Base-by-base conservation (phyloP, 257 asterid species). In the Jacaranda mimosifolia region DNA sequence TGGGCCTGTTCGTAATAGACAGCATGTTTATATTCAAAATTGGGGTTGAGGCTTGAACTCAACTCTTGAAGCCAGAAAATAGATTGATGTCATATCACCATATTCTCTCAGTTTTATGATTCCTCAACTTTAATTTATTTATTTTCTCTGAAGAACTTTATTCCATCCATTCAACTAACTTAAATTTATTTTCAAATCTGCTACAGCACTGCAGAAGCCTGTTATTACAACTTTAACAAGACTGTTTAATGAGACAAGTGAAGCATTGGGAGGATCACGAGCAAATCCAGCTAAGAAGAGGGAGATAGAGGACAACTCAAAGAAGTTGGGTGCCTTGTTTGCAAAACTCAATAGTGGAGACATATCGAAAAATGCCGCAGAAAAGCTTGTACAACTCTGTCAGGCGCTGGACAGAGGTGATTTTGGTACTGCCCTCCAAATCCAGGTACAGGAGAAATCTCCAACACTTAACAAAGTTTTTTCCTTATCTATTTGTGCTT, bases 261-360 rank as follows among this genome's bases (percentile, higher is more conserved):
- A 91, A 88, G 96, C 92, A 48, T 75, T 93, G 83, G 99, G 99
- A 60, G 99, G 99, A 46, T 18, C 91, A 63, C 90, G 92, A 13
- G 99, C 99, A 73, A 89, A 89, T 87, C 94, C 99, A 18, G 93
- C 94, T 36, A 93, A 89, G 93, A 93, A 85, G 85, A 90, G 97
- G 76, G 99, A 95, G 83, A 95, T 95, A 59, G 98, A 95, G 75
- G 99, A 95, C 80, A 95, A 90, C 81, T 93, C 99, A 46, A 95
- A 83, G 90, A 95, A 88, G 86, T 80, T 95, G 40, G 99, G 98
- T 40, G 91, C 94, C 63, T 79, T 95, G 66, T 93, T 93, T 87
- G 87, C 91, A 21, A 95, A 93, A 63, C 94, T 95, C 38, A 93
- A 93, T 60, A 83, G 90, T 68, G 92, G 93, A 56, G 99, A 95